phyloP scores from a whole-genome alignment of 75 land plant genomes.

The Pinus tabuliformis region DNA sequence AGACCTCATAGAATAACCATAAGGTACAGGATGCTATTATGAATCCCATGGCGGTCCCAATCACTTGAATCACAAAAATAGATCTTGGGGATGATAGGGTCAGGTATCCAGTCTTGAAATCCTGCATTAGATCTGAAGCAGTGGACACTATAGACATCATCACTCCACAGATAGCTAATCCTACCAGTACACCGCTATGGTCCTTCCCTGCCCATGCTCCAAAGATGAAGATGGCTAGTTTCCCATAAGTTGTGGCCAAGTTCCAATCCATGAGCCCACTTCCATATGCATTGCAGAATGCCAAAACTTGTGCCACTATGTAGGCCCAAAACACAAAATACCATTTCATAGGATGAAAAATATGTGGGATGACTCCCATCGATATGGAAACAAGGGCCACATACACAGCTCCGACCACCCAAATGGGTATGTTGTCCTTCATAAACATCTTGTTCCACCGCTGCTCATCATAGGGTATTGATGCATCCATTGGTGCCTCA shows the following conservation, averaged over 20 bases:
- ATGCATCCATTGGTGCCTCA: background rate
- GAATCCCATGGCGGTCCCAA: too few relatives aligned
- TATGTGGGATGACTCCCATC: conserved; percentile 24
- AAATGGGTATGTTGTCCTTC: conserved; percentile 32
- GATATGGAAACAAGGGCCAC: conserved; percentile 32
- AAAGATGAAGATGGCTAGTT: too few relatives aligned
- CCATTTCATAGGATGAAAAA: conserved; percentile 36
- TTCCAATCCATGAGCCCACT: conserved; percentile 65
- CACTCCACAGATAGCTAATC: too few relatives aligned
- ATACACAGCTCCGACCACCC: conserved; percentile 30
- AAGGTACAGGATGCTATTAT: conserved; percentile 41
- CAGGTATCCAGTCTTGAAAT: conserved; percentile 57
- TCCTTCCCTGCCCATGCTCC: too few relatives aligned
- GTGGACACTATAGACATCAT: too few relatives aligned
- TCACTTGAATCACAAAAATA: too few relatives aligned
- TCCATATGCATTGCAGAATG: conserved; percentile 65
- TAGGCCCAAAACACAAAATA: conserved; percentile 40
- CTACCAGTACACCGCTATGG: too few relatives aligned
- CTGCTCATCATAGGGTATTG: conserved; percentile 5
- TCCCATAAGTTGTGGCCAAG: conserved; percentile 58
- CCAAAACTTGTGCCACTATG: conserved; percentile 49
- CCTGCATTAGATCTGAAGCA: conserved; percentile 64
- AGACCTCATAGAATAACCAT: conserved; percentile 55
- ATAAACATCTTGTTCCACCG: conserved; percentile 28
- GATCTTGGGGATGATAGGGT: too few relatives aligned